These are phyloP conservation scores for Crataegus laevigata DNA, from an alignment of 306 rosid species.

Conservation along the genomic window DNA sequence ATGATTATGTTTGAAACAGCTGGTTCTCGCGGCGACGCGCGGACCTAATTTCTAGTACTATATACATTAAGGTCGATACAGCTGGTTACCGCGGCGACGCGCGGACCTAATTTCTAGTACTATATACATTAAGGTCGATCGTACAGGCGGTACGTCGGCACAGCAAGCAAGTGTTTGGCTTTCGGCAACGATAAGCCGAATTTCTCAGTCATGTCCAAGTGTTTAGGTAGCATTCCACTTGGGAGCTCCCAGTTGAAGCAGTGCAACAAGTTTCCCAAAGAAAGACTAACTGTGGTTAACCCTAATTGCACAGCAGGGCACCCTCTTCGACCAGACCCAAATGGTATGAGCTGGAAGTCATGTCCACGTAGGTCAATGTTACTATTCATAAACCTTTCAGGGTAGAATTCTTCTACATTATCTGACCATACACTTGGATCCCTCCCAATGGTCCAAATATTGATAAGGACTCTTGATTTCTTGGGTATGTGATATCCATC, in stretches of 20 bases:
- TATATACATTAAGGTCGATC: too few species aligned
- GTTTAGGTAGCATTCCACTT: neutral
- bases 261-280: neutral
- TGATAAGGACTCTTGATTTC: conserved; percentile 5
- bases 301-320: neutral
- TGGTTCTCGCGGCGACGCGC: too few species aligned
- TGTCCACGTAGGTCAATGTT: neutral
- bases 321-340: conserved; percentile 20
- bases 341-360: conserved; percentile 2
- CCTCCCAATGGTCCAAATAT: conserved; percentile 31
- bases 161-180: neutral
- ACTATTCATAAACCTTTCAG: neutral
- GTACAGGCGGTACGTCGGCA: neutral
- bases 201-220: neutral
- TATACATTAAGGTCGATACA: too few species aligned
- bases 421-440: neutral
- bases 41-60: too few species aligned
- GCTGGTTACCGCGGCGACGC: too few species aligned
- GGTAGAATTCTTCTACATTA: neutral
- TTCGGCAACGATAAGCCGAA: neutral
- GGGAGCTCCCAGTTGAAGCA: neutral
- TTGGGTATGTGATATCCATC: conserved; percentile 13
- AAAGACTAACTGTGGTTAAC: neutral
- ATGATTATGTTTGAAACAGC: too few species aligned
- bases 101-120: too few species aligned